These are phyloP conservation scores for Tolypocladium tropicale DNA, from an alignment of 2,329 filamentous ascomycete genomes.

Conservation along the genomic window DNA sequence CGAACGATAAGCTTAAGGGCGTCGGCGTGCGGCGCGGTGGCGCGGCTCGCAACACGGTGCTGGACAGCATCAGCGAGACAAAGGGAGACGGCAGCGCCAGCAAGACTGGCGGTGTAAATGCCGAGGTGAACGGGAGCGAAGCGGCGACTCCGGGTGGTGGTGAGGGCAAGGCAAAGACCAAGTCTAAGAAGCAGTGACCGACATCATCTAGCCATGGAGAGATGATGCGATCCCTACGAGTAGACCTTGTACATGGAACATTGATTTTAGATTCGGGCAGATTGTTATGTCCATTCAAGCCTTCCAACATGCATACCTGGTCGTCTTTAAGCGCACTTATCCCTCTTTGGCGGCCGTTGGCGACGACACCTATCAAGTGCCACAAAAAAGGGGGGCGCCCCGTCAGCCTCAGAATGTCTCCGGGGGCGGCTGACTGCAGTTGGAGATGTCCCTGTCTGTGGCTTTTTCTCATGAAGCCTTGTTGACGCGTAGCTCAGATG, in stretches of 20 bases:
- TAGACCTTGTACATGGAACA: not conserved
- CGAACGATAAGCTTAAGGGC: slow-evolving; percentile 17
- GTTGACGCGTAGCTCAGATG: too few species aligned
- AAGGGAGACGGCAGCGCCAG: not conserved
- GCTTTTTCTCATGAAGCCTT: too few species aligned
- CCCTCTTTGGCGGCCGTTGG: not conserved
- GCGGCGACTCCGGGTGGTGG: not conserved
- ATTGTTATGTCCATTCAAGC: too few species aligned
- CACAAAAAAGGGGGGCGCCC: too few species aligned
- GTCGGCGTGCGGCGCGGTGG: slow-evolving; percentile 12
- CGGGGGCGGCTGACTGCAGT: too few species aligned
- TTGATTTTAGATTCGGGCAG: too few species aligned
- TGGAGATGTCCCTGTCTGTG: too few species aligned
- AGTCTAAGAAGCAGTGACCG: not conserved
- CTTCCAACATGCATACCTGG: too few species aligned
- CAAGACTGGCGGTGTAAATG: not conserved
- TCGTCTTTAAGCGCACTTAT: too few species aligned
- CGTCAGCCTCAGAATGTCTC: too few species aligned
- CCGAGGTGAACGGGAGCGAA: not conserved
- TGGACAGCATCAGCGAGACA: slow-evolving; percentile 3
- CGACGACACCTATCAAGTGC: not conserved
- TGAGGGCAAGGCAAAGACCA: not conserved
- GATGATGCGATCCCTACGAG: not conserved
- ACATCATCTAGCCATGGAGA: too few species aligned
- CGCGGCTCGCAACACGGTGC: not conserved